Evolutionary conservation across 352 stramenopile species (phyloP), one percentile per base, ranked within the genome.

Genomic region (Phytophthora idaei): DNA sequence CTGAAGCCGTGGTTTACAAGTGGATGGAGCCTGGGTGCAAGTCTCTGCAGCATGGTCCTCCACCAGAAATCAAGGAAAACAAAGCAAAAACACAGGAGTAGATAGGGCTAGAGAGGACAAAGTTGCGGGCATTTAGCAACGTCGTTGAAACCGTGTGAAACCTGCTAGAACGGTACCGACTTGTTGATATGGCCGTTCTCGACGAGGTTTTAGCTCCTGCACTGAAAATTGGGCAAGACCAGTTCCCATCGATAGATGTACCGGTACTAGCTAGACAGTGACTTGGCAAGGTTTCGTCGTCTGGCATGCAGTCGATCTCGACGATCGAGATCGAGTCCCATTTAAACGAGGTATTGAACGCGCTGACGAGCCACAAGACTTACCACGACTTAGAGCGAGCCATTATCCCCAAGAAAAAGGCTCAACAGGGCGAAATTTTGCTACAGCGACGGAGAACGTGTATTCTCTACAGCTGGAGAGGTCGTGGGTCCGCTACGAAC

Each of bases 311-410:
- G 21, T 21, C 21, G 21, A 21, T 21, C 21, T 21, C 75, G 45
- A 78, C 74, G 41, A 82, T 73, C 12, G 77, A 87, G 56, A 75
- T 90, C 9, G 60, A 74, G 9, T 88, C 77, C 51, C 78, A 88
- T 57, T 44, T 90, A n/a, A 88, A 88, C 46, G 81, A 90, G 31
- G 77, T 90, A 27, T 54, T 90, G 11, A 90, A 86, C 21, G 77
- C 87, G 7, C 67, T 90, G 2, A 78, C 74, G 4, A 76, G 71
- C n/a, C 76, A 72, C n/a, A 66, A 84, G 17, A 76, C 67, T 2
- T 77, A 76, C 53, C 64, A 72, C 41, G 73, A 80, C 36, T 78
- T 83, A 45, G 73, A 88, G 77, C 37, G 59, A 28, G 74, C 76
- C 0, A 66, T 90, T 25, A 68, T 73, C 36, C 61, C 66, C 10